phyloP scores from a whole-genome alignment of 192 early-diverging fungal genomes.

The Rhizophagus sp. region DNA sequence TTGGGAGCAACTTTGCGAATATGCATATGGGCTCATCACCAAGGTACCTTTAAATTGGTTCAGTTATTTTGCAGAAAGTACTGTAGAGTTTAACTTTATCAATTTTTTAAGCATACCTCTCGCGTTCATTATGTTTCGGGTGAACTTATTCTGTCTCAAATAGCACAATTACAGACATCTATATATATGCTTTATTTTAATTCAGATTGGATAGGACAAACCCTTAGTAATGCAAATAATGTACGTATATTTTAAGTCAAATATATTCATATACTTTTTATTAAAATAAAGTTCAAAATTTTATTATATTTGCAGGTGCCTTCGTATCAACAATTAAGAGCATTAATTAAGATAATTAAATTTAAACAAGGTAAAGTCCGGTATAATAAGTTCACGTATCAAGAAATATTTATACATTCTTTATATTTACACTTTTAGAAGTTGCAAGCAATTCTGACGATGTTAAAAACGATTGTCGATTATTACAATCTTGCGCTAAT shows the following conservation, averaged over 20 bases:
- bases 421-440: background rate
- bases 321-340: background rate
- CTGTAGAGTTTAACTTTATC: background rate
- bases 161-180: background rate
- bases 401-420: background rate
- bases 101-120: background rate
- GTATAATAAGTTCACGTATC: background rate
- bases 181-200: constrained; percentile 12
- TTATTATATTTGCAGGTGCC: background rate
- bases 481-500: background rate
- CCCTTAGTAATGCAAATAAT: background rate
- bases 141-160: background rate
- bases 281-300: background rate
- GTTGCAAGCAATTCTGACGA: background rate
- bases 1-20: background rate
- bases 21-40: background rate
- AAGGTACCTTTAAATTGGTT: background rate
- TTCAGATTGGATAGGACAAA: background rate
- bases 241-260: background rate
- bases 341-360: constrained; percentile 13
- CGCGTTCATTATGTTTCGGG: background rate
- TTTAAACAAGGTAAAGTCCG: background rate
- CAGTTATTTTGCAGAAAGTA: background rate
- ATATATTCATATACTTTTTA: background rate
- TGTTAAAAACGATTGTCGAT: constrained; percentile 3